A percentile compares a stretch with the other conserved stretches of the same genome.
phyloP scores from a whole-genome alignment of 192 early-diverging fungal genomes.

The Gorgonomyces haynaldii region DNA sequence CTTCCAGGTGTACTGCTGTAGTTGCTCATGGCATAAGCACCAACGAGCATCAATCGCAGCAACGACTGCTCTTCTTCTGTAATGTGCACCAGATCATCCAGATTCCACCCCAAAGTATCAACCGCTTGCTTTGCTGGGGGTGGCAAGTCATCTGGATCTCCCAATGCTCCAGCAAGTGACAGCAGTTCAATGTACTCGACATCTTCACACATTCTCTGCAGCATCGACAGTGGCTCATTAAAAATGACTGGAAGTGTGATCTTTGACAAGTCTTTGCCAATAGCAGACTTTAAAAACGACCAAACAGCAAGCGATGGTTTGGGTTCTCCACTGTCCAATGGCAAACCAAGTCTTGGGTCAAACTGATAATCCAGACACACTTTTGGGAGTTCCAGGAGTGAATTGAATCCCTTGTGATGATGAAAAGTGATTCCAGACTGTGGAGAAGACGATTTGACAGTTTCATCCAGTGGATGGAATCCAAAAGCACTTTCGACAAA shows the following conservation, averaged over 20 bases:
- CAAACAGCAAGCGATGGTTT: conserved; percentile 68
- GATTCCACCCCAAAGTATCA: conserved; percentile 7
- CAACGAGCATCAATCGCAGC: conserved; percentile 64
- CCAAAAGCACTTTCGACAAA: conserved; percentile 18
- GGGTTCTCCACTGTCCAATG: conserved; percentile 24
- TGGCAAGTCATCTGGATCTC: conserved; percentile 39
- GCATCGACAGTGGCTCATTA: conserved; percentile 76
- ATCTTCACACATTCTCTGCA: conserved; percentile 72
- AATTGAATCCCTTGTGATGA: background rate
- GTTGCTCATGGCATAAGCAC: conserved; percentile 81
- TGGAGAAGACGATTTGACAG: background rate
- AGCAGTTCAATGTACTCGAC: conserved; percentile 78
- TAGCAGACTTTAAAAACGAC: conserved; percentile 77
- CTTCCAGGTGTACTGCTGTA: conserved; percentile 58
- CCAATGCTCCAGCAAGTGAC: conserved; percentile 53
- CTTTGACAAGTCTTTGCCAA: conserved; percentile 73
- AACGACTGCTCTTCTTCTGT: conserved; percentile 21
- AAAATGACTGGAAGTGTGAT: conserved; percentile 81
- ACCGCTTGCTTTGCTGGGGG: background rate
- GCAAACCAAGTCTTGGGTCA: conserved; percentile 11
- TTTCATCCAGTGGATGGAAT: conserved; percentile 7
- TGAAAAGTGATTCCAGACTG: background rate
- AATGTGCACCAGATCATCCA: conserved; percentile 10
- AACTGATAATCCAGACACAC: background rate
- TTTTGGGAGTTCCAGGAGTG: background rate